Percentiles rank a stretch among this genome's conserved stretches.
Evolutionary conservation across 1,284 basidiomycete species (phyloP).

Genomic region (Austroboletus niveus): DNA sequence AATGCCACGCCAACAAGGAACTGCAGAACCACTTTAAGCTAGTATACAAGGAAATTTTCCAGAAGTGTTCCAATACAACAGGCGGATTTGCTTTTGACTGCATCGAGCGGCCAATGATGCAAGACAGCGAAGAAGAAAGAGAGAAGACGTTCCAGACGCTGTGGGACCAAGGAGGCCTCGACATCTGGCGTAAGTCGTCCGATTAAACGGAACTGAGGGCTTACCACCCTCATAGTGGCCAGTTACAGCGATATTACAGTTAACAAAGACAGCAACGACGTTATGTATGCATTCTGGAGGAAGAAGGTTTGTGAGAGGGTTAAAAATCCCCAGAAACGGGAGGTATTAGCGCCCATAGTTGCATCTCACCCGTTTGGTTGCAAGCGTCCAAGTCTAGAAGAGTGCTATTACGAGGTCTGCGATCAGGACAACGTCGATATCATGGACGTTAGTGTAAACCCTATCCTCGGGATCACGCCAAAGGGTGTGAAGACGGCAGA

Average conservation of each 20-base stretch:
- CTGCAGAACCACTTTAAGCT: conserved; percentile 16
- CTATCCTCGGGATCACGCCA: conserved; percentile 11
- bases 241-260: conserved; percentile 3
- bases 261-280: conserved; percentile 3
- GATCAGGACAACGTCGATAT: conserved; percentile 20
- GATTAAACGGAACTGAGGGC: background rate
- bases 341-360: conserved; percentile 11
- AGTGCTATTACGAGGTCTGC: conserved; percentile 11
- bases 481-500: conserved; percentile 6
- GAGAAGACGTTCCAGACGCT: conserved; percentile 11
- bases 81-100: background rate
- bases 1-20: conserved; percentile 7
- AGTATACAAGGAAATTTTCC: conserved; percentile 10
- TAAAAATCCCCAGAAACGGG: conserved; percentile 12
- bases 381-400: conserved; percentile 4
- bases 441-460: conserved; percentile 8
- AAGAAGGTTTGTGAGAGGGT: conserved; percentile 15
- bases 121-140: conserved; percentile 12
- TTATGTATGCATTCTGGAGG: conserved; percentile 14
- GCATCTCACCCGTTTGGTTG: conserved; percentile 1
- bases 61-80: conserved; percentile 1
- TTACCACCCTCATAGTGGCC: background rate
- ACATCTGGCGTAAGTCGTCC: background rate
- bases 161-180: conserved; percentile 14
- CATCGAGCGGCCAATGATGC: conserved; percentile 1